These are phyloP conservation scores for Crataegus laevigata DNA, from an alignment of 306 rosid species.

Conservation along the genomic window DNA sequence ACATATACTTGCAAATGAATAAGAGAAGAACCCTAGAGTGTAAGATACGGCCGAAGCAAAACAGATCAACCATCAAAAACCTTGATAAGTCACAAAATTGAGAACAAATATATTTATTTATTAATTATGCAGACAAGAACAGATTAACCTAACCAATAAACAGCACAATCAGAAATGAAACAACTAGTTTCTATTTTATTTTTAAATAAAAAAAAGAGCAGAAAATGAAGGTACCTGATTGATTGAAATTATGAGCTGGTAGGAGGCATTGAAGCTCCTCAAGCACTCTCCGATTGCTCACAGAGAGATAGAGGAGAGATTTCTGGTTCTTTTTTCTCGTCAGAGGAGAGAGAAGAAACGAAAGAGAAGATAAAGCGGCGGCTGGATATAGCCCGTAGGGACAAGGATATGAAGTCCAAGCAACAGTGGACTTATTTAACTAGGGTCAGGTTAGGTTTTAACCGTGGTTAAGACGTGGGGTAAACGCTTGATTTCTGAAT, in stretches of 20 bases:
- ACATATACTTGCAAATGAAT: not conserved
- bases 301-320: not conserved
- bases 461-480: not conserved
- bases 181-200: not conserved
- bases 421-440: not conserved
- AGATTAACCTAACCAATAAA: not conserved
- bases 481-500: not conserved
- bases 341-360: not conserved
- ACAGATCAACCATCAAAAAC: not conserved
- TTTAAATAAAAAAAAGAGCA: not conserved
- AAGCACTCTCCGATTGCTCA: not conserved
- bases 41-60: not conserved
- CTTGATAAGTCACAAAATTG: not conserved
- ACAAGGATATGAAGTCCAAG: not conserved
- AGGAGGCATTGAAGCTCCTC: not conserved
- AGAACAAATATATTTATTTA: not conserved
- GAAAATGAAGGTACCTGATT: conserved; percentile 3
- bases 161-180: not conserved
- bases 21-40: not conserved
- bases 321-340: not conserved
- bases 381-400: not conserved
- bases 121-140: not conserved
- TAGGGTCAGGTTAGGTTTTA: not conserved
- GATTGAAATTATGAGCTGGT: not conserved
- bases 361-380: not conserved